Percentiles rank a stretch among this genome's conserved stretches.
These are phyloP conservation scores for Torulaspora microellipsoides DNA, from an alignment of 805 yeast genomes.

Conservation along the genomic window DNA sequence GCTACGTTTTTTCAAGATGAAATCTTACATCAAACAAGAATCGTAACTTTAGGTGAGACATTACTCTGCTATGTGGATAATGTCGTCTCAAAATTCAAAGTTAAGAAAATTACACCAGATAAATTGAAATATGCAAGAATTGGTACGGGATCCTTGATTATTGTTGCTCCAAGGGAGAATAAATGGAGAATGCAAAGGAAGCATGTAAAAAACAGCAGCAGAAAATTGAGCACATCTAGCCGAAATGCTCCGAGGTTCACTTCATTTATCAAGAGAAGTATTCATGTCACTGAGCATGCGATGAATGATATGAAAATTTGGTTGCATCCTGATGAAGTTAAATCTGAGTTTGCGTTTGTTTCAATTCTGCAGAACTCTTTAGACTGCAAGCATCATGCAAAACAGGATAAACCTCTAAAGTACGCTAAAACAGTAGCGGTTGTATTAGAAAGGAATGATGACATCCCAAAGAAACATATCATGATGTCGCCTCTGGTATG, in stretches of 20 bases:
- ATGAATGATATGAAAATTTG: conserved; percentile 1
- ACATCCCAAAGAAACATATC: conserved; percentile 20
- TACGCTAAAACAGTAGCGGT: conserved; percentile 22
- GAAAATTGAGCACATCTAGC: conserved; percentile 8
- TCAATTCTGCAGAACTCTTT: conserved; percentile 26
- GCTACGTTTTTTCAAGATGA: conserved; percentile 71
- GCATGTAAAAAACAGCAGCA: conserved; percentile 21
- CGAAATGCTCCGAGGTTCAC: background rate
- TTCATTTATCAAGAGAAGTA: conserved; percentile 2
- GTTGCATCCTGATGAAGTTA: conserved; percentile 5
- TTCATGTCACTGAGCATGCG: background rate
- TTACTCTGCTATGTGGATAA: conserved; percentile 69
- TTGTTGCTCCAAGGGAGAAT: conserved; percentile 67
- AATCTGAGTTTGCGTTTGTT: conserved; percentile 30
- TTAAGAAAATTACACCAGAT: conserved; percentile 44
- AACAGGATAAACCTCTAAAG: conserved; percentile 16
- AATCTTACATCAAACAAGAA: conserved; percentile 74
- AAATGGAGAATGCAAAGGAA: conserved; percentile 28
- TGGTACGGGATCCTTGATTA: conserved; percentile 60
- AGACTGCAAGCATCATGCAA: conserved; percentile 22
- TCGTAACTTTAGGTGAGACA: conserved; percentile 54
- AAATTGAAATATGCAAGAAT: conserved; percentile 44
- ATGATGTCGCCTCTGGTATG: conserved; percentile 49
- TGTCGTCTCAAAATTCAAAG: conserved; percentile 52
- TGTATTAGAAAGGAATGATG: conserved; percentile 7